Base-by-base conservation (phyloP, 2,329 filamentous ascomycete species). In the Aspergillus latus region DNA sequence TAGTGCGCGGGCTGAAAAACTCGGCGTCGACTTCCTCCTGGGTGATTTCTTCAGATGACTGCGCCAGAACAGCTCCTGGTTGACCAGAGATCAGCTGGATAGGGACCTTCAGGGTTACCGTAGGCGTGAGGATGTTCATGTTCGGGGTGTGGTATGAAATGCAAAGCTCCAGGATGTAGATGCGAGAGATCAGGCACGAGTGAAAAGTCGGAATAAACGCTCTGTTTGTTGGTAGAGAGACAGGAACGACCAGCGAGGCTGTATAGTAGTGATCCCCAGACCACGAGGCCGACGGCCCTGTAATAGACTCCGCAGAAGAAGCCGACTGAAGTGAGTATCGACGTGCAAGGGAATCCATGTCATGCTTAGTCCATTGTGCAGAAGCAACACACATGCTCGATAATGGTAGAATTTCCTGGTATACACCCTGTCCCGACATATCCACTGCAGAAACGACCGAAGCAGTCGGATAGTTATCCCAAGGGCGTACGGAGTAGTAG, bases 1-100 rank as follows among this genome's bases (percentile, higher is more conserved):
- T 44, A 10, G 56, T 62, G 26, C 62, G 60, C n/a, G 62, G 58
- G 10, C 56, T 59, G 54, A 65, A 65, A 37, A 64, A 65, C 37
- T 64, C 60, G 3, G 63, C 57, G 34, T 65, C 49, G 3, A 65
- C 59, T 36, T 65, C 60, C 4, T 60, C 58, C 39, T 60, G 62
- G 7, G 60, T 60, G 50, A 62, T 63, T 13, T 62, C 54, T 29
- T 47, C 21, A 7, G 54, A 30, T 39, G 58, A 5, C 42, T 30
- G 5, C 37, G 21, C 5, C 44, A 37, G 4, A 42, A 50, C 26
- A 60, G 62, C 2, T 63, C 46, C 21, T 58, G 62, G 32, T 65
- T 68, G 11, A 16, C 21, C 26, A 28, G 26, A 52, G 11, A 37
- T 37, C 10, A 37, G 34, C 11, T 37, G 9, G 34, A 37, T 13